Percentiles rank a stretch among this genome's conserved stretches.
Conservation (phyloP, 1,139 yeast species). For the Saccharomycopsis crataegensis region DNA sequence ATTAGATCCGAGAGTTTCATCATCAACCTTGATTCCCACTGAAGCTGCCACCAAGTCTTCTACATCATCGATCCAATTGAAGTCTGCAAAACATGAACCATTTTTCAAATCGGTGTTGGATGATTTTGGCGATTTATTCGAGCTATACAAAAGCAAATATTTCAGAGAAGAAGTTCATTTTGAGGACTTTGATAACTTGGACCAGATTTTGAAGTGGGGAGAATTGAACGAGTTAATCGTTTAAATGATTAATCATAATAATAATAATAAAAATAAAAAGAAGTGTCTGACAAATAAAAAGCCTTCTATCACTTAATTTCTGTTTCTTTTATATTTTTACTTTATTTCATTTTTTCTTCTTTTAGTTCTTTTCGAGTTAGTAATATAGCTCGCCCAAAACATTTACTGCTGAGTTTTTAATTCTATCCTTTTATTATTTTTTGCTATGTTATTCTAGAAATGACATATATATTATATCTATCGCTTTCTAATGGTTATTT, state of each 20-base stretch:
- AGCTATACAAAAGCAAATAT: conserved; percentile 5
- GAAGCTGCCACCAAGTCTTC: too few relatives aligned
- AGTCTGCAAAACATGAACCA: conserved; percentile 3
- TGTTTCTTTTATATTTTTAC: not conserved
- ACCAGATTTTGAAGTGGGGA: conserved; percentile 18
- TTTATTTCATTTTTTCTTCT: conserved; percentile 1
- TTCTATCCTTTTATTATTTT: too few relatives aligned
- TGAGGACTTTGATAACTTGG: conserved; percentile 15
- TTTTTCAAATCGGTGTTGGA: conserved; percentile 12
- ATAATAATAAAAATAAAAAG: too few relatives aligned
- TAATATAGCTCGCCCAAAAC: not conserved
- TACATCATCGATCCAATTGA: not conserved
- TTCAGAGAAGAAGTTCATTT: conserved; percentile 16
- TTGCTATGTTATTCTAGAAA: too few relatives aligned
- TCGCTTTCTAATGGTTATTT: too few relatives aligned
- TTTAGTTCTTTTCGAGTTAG: not conserved
- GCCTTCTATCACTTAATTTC: not conserved
- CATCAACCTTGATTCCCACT: not conserved
- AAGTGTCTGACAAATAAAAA: not conserved
- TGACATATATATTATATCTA: too few relatives aligned
- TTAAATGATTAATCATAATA: not conserved
- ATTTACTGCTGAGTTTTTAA: not conserved
- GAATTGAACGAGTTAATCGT: conserved; percentile 15
- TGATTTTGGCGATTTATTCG: conserved; percentile 12
- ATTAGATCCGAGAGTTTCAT: conserved; percentile 2